Base-by-base conservation (phyloP, 2,329 filamentous ascomycete species). In the Rhexocercosporidium sp. region DNA sequence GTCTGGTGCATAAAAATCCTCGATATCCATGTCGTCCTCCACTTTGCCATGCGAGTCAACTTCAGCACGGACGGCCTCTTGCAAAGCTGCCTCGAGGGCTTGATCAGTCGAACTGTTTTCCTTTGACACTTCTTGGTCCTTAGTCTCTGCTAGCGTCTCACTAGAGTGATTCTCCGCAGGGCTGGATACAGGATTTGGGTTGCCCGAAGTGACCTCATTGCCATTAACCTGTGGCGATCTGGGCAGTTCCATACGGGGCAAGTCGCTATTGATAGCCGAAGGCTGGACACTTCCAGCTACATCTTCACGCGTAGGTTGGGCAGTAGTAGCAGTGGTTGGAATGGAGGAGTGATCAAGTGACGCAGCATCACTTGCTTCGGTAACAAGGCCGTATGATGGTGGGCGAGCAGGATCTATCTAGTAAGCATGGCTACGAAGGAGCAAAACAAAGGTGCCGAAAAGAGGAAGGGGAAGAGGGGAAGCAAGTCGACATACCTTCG, bases 51-150 rank as follows among this genome's bases (percentile, higher is more conserved):
- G 69, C 41, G 69, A 71, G 37, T 76, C 73, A n/a, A 69, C 75
- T 47, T 75, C 73, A 29, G 73, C 72, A 20, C 70, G 72, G 22
- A 73, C 70, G 20, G 71, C 70, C 41, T 75, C 73, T 66, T 76
- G 74, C 37, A 75, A 59, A 9, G 73, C 73, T 25, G 70, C 71
- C 29, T 76, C 73, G 16, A 75, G 71, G n/a, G 68, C 71, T 54
- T 70, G 70, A 65, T 75, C 69, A 14, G 66, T 47, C 7, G 66
- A 66, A n/a, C 16, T 22, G 29, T 3, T 62, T 27, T 47, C 62
- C 6, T 65, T 64, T 12, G 47, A 20, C 16, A 46, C 51, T 12
- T 60, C 61, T 46, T 39, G 41, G 4, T 44, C 47, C 37, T 65
- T 41, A 9, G 25, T 2, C 14, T 60, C 39, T 3, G 39, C 39